Evolutionary conservation across 2,329 filamentous ascomycete genomes (phyloP).

Genomic region (Fonsecaea erecta): DNA sequence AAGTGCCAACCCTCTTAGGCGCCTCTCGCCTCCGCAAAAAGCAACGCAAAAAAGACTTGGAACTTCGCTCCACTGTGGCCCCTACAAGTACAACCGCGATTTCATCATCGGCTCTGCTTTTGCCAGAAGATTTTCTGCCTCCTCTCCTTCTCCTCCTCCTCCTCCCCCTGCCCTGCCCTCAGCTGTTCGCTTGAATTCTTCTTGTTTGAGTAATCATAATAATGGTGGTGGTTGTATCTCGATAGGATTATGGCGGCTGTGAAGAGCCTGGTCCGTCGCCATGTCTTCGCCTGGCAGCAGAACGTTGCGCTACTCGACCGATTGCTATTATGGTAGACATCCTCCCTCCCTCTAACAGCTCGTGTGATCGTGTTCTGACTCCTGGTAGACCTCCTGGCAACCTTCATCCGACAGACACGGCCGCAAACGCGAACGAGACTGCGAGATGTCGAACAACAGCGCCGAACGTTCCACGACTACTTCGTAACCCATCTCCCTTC

Average conservation of each 20-base stretch:
- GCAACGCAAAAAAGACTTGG: background rate
- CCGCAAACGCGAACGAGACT: conserved; percentile 24
- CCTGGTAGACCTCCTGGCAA: conserved; percentile 44
- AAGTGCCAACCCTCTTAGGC: background rate
- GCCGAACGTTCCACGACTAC: conserved; percentile 83
- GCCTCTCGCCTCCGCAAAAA: conserved; percentile 4
- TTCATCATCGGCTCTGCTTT: background rate
- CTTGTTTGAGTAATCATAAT: no score
- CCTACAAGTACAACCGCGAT: background rate
- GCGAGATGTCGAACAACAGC: conserved; percentile 35
- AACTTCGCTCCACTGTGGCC: background rate
- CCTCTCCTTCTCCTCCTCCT: background rate
- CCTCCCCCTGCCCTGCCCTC: background rate
- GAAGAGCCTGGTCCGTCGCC: conserved; percentile 23
- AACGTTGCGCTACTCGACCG: conserved; percentile 26
- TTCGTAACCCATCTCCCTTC: conserved; percentile 96
- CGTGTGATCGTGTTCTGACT: conserved; percentile 13
- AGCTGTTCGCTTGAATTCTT: background rate
- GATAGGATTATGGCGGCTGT: conserved; percentile 34
- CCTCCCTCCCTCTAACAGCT: conserved; percentile 18
- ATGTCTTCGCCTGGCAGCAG: conserved; percentile 34
- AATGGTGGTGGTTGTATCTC: conserved; percentile 18
- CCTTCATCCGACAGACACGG: conserved; percentile 40
- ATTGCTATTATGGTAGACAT: conserved; percentile 33
- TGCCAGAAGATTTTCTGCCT: background rate